Evolutionary conservation across 345 rosid species (phyloP).

Genomic region (Barbarea vulgaris): DNA sequence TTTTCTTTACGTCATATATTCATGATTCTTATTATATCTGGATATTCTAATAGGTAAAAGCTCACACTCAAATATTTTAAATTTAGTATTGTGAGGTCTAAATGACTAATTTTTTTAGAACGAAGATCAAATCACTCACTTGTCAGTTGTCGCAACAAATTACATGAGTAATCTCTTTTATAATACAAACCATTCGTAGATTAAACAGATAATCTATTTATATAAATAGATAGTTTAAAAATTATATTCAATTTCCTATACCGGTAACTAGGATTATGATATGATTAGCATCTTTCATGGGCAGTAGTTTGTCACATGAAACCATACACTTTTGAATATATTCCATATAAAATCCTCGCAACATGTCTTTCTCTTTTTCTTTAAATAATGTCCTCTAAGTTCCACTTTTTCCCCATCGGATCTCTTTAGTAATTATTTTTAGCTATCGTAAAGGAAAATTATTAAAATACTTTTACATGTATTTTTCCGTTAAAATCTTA

Average conservation of each 20-base stretch:
- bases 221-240: background rate
- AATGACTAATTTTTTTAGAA: background rate
- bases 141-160: background rate
- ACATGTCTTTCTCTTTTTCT: slow-evolving; percentile 17
- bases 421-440: background rate
- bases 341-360: slow-evolving; percentile 15
- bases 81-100: background rate
- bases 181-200: background rate
- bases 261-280: slow-evolving; percentile 26
- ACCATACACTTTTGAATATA: slow-evolving; percentile 38
- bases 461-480: background rate
- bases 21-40: background rate
- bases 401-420: slow-evolving; percentile 4
- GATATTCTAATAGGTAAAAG: background rate
- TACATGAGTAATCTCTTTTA: background rate
- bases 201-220: background rate
- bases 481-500: background rate
- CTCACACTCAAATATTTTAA: background rate
- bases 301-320: slow-evolving; percentile 20
- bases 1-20: no score
- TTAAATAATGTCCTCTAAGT: slow-evolving; percentile 12
- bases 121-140: background rate
- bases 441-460: background rate
- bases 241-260: background rate
- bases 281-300: slow-evolving; percentile 21